phyloP scores from a whole-genome alignment of 2,329 filamentous ascomycete species.

The Apiospora malaysiana region DNA sequence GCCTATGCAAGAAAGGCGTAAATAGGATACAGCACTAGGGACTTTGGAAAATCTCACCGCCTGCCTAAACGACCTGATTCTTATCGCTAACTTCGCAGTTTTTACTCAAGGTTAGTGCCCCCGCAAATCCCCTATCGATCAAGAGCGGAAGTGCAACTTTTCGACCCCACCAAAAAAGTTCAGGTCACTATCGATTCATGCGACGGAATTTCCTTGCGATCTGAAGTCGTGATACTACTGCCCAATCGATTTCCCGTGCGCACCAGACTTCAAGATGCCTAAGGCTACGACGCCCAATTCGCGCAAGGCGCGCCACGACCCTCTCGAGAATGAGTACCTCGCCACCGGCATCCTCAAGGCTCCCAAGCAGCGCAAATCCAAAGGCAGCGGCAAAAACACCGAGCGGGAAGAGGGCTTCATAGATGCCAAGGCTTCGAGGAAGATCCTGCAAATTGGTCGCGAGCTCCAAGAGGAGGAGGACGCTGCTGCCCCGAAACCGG shows the following conservation, averaged over 20 bases:
- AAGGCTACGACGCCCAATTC: conserved; percentile 71
- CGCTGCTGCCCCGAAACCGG: conserved; percentile 47
- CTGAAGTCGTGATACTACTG: conserved; percentile 27
- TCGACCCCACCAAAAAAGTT: conserved; percentile 19
- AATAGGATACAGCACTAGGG: not conserved
- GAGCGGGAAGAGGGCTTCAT: conserved; percentile 72
- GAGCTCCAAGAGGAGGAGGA: conserved; percentile 83
- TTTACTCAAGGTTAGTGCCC: conserved; percentile 2
- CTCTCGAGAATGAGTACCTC: conserved; percentile 86
- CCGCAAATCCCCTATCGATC: conserved; percentile 10
- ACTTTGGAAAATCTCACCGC: not conserved
- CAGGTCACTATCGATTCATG: conserved; percentile 14
- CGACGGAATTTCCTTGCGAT: conserved; percentile 11
- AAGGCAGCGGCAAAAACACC: conserved; percentile 61
- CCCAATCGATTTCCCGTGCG: conserved; percentile 18
- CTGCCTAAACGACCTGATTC: not conserved
- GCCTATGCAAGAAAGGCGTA: not conserved
- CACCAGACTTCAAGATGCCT: conserved; percentile 64
- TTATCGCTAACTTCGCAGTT: not conserved
- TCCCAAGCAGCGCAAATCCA: conserved; percentile 73
- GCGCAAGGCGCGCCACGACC: conserved; percentile 76
- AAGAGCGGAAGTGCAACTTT: conserved; percentile 6
- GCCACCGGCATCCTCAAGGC: conserved; percentile 73
- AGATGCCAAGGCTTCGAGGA: conserved; percentile 85
- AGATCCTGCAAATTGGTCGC: conserved; percentile 88